phyloP scores from a whole-genome alignment of 1,139 yeast species.

The Arxiozyma bovina region DNA sequence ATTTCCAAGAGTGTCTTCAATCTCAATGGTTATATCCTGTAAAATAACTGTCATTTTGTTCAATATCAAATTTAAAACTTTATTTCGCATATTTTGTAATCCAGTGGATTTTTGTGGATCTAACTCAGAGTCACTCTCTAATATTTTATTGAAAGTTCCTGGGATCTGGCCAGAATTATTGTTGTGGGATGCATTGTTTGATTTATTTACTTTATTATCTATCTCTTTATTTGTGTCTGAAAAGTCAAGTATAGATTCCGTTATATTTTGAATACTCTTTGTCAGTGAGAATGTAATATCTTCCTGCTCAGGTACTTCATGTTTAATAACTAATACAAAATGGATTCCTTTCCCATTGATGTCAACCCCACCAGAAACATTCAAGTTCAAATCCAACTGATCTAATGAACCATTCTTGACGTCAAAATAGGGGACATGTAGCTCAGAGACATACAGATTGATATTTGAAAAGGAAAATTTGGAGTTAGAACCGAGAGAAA shows the following conservation, averaged over 20 bases:
- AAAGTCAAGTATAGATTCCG: constrained; percentile 46
- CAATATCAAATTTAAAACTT: constrained; percentile 27
- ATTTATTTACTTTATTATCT: constrained; percentile 10
- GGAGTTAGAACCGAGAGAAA: constrained; percentile 54
- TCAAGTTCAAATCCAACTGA: constrained; percentile 42
- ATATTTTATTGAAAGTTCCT: neutral
- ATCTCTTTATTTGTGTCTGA: neutral
- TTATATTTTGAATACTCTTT: constrained; percentile 57
- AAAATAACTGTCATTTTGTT: constrained; percentile 25
- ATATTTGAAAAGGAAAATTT: constrained; percentile 53
- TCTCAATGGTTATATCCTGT: constrained; percentile 16
- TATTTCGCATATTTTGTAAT: constrained; percentile 27
- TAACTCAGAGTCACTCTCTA: neutral
- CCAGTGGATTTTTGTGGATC: constrained; percentile 7
- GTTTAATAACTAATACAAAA: constrained; percentile 21
- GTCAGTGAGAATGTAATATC: constrained; percentile 36
- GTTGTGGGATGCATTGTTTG: constrained; percentile 9
- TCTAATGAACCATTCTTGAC: constrained; percentile 57
- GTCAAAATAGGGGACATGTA: constrained; percentile 59
- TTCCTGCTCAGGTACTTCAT: neutral
- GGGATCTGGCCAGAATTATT: neutral
- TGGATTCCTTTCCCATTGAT: constrained; percentile 53
- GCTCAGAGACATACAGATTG: constrained; percentile 62
- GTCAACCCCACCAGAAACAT: constrained; percentile 58
- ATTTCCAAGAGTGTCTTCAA: constrained; percentile 11